Percentiles rank a stretch among this genome's conserved stretches.
Evolutionary conservation across 1,139 yeast genomes (phyloP).

Genomic region (Suhomyces coccinellae): DNA sequence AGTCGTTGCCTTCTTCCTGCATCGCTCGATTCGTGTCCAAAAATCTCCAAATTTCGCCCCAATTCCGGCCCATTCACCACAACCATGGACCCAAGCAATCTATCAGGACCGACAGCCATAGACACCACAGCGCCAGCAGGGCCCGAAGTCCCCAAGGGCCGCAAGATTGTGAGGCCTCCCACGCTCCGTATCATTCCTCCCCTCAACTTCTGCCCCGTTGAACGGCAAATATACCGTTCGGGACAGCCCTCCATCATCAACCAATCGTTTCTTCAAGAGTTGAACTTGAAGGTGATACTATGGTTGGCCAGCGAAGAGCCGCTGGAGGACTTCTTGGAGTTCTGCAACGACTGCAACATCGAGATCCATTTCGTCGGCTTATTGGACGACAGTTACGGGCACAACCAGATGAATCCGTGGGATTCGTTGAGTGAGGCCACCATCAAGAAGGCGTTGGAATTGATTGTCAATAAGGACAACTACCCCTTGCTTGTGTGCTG

Average conservation of each 20-base stretch:
- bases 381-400: slow-evolving; percentile 47
- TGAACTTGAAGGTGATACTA: slow-evolving; percentile 74
- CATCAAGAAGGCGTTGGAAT: slow-evolving; percentile 73
- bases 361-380: slow-evolving; percentile 65
- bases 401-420: slow-evolving; percentile 67
- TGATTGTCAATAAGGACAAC: slow-evolving; percentile 67
- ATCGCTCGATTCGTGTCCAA: too few relatives aligned
- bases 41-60: too few relatives aligned
- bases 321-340: slow-evolving; percentile 79
- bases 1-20: too few relatives aligned
- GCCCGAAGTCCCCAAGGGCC: background rate
- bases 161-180: slow-evolving; percentile 44
- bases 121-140: background rate
- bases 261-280: slow-evolving; percentile 75
- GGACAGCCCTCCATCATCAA: slow-evolving; percentile 98
- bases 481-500: slow-evolving; percentile 90
- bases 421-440: slow-evolving; percentile 89
- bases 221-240: slow-evolving; percentile 76
- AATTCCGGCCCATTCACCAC: too few relatives aligned
- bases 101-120: background rate
- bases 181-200: slow-evolving; percentile 82
- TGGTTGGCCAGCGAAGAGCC: slow-evolving; percentile 98
- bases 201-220: slow-evolving; percentile 91
- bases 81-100: too few relatives aligned
- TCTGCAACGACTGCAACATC: slow-evolving; percentile 71